Evolutionary conservation across 2,329 filamentous ascomycete species (phyloP).

Genomic region (Curvularia sp.): DNA sequence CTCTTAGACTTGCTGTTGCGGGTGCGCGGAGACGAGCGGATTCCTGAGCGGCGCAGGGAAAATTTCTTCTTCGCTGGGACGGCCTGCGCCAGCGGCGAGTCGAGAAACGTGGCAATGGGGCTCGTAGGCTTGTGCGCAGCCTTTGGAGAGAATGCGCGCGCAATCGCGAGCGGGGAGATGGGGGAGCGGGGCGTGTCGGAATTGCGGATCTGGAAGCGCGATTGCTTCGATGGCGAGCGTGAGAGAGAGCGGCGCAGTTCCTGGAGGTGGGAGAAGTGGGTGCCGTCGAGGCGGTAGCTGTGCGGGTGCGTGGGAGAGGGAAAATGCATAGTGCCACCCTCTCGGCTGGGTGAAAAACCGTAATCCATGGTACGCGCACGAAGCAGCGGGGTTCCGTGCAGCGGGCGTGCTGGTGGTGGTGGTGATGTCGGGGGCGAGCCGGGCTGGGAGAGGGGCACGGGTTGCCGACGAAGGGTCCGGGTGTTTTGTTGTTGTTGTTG

Average conservation of each 20-base stretch:
- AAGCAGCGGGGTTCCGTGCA: conserved; percentile 1
- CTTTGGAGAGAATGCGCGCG: conserved; percentile 56
- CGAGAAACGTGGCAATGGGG: conserved; percentile 58
- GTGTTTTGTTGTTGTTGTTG: conserved; percentile 5
- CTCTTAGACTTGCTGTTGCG: conserved; percentile 73
- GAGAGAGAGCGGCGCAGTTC: conserved; percentile 87
- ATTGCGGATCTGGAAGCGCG: conserved; percentile 70
- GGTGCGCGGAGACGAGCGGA: conserved; percentile 67
- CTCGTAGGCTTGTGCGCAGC: conserved; percentile 55
- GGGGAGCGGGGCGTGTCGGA: conserved; percentile 52
- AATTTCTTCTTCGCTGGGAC: conserved; percentile 67
- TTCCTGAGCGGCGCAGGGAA: conserved; percentile 55
- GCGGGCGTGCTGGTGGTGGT: conserved; percentile 6
- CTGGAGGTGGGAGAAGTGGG: conserved; percentile 73
- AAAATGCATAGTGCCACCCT: conserved; percentile 81
- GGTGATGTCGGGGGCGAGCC: conserved; percentile 9
- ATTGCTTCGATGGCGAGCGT: conserved; percentile 85
- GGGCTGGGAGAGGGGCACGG: conserved; percentile 5
- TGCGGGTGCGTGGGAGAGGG: conserved; percentile 77
- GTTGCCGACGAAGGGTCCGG: conserved; percentile 14
- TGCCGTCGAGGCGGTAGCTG: conserved; percentile 79
- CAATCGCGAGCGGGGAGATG: conserved; percentile 53
- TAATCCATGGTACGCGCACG: conserved; percentile 53
- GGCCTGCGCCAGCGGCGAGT: conserved; percentile 65
- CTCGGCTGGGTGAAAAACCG: conserved; percentile 59